Conservation (phyloP, 1,284 basidiomycete species). For the Malassezia obtusa region DNA sequence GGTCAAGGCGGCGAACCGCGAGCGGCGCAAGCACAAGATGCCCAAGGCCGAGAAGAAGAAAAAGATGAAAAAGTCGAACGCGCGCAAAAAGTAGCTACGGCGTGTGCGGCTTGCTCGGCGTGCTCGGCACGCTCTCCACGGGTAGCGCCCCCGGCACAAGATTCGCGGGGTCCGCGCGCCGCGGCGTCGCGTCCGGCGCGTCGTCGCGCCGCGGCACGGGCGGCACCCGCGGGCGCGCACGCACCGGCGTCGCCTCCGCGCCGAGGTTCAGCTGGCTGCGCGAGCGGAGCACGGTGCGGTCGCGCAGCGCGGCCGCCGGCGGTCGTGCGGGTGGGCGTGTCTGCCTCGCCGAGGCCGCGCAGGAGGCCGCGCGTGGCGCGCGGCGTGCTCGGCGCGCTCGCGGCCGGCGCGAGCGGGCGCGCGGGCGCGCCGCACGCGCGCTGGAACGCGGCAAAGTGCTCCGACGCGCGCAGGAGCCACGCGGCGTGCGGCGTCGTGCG, state of each 20-base stretch:
- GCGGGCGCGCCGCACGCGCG: conserved; percentile 20
- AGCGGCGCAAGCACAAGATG: conserved; percentile 44
- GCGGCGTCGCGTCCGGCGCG: background rate
- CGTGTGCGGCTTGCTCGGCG: background rate
- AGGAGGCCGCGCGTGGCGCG: background rate
- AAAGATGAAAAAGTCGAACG: conserved; percentile 31
- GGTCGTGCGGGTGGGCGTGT: conserved; percentile 4
- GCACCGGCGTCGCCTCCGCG: conserved; percentile 7
- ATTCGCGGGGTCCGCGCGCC: background rate
- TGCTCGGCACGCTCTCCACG: conserved; percentile 10
- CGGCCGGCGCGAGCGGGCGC: conserved; percentile 1
- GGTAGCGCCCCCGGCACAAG: conserved; percentile 10
- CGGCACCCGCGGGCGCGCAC: background rate
- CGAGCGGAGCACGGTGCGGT: conserved; percentile 8
- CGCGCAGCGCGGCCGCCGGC: conserved; percentile 12
- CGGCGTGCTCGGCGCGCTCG: conserved; percentile 2
- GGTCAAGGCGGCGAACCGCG: conserved; percentile 33
- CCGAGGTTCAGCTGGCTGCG: conserved; percentile 4
- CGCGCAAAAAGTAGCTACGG: conserved; percentile 20
- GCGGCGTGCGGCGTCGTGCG: conserved; percentile 21
- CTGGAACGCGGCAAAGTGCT: conserved; percentile 32
- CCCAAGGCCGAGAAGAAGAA: conserved; percentile 42
- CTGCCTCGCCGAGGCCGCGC: conserved; percentile 5
- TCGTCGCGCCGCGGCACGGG: background rate
- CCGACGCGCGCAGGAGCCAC: conserved; percentile 24